Percentiles rank a stretch among this genome's conserved stretches.
phyloP scores from a whole-genome alignment of 2,329 filamentous ascomycete genomes.

The Claviceps capensis region DNA sequence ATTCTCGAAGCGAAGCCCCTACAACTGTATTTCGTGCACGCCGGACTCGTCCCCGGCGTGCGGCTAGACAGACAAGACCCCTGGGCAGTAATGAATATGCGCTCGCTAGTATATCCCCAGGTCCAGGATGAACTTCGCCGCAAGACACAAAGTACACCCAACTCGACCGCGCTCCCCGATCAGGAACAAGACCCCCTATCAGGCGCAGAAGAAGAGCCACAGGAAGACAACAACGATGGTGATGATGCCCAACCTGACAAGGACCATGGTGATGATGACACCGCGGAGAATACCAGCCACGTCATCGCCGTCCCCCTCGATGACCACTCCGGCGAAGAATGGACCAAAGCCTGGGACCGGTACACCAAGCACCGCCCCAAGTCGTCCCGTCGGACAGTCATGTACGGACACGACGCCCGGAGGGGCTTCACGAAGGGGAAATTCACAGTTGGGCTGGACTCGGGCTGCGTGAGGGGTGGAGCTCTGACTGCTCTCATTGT shows the following conservation, averaged over 20 bases:
- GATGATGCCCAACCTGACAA: not conserved
- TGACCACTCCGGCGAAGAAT: constrained; percentile 42
- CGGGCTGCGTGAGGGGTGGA: constrained; percentile 64
- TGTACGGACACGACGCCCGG: constrained; percentile 81
- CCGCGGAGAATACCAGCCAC: constrained; percentile 5
- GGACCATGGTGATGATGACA: not conserved
- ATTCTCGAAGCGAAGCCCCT: constrained; percentile 60
- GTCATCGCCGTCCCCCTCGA: constrained; percentile 25
- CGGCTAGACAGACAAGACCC: constrained; percentile 58
- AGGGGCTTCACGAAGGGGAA: constrained; percentile 44
- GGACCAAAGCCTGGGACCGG: constrained; percentile 51
- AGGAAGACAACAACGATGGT: not conserved
- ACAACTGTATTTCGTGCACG: constrained; percentile 62
- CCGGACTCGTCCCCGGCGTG: constrained; percentile 67
- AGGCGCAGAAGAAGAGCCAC: constrained; percentile 8
- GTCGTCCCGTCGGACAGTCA: constrained; percentile 45
- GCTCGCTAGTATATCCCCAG: constrained; percentile 50
- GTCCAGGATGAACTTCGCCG: constrained; percentile 27
- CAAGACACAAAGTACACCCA: constrained; percentile 11
- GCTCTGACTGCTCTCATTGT: constrained; percentile 67
- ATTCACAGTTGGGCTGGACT: constrained; percentile 77
- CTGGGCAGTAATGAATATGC: constrained; percentile 83
- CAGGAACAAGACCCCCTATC: not conserved
- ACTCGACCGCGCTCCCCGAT: not conserved
- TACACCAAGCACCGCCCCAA: constrained; percentile 25